These are phyloP conservation scores for Deinandra increscens DNA, from an alignment of 129 eudicot genomes.

Conservation along the genomic window DNA sequence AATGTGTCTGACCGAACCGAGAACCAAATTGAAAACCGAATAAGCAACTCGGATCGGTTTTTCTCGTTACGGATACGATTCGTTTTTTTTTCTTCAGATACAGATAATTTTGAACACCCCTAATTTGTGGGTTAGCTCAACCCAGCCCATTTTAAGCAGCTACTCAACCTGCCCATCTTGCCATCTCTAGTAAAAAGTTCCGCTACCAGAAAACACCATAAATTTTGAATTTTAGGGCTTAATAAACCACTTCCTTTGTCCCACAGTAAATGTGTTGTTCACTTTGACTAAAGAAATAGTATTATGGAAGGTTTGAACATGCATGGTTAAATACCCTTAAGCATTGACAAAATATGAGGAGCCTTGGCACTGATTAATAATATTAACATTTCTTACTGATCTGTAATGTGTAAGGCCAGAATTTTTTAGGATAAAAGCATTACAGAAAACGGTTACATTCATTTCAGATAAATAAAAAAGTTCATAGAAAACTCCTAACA, in stretches of 20 bases:
- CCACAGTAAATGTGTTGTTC: not conserved
- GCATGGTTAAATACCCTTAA: not conserved
- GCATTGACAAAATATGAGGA: not conserved
- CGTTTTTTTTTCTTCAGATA: too few species aligned
- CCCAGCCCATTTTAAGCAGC: not conserved
- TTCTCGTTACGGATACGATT: too few species aligned
- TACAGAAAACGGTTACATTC: too few species aligned
- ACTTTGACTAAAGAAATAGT: not conserved
- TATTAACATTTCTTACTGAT: not conserved
- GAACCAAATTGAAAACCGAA: too few species aligned
- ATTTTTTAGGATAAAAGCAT: not conserved
- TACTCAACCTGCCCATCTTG: not conserved
- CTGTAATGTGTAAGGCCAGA: too few species aligned
- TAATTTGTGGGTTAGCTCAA: not conserved
- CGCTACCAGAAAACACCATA: not conserved
- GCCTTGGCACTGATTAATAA: not conserved
- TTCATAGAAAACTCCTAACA: too few species aligned
- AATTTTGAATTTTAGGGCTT: not conserved
- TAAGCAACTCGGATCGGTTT: too few species aligned
- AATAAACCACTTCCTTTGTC: not conserved
- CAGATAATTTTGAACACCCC: too few species aligned
- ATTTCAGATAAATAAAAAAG: too few species aligned
- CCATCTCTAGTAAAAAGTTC: not conserved
- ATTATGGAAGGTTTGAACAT: constrained; percentile 1
- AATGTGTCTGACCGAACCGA: too few species aligned